Evolutionary conservation across 441 rosid species (phyloP), one percentile per base, ranked within the genome.

Genomic region (Populus hybrid): DNA sequence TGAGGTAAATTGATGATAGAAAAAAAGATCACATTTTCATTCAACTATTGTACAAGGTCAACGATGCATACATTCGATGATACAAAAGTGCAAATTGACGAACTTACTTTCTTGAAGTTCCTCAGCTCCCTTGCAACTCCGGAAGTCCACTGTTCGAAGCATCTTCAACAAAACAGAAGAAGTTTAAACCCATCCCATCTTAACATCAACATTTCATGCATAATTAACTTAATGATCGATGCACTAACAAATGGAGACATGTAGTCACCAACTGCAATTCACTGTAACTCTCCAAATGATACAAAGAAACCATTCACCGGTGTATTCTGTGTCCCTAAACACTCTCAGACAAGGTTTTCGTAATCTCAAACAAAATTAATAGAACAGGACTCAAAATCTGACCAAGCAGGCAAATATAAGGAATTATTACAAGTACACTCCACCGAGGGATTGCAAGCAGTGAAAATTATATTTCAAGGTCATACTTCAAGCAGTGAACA

Each of bases 101-200:
- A 82, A 61, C 97, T 88, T 87, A 95, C 98, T 84, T 80, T 89
- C 92, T 81, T 71, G 84, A 79, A 93, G 84, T 79, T 95, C 95
- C 20, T 75, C 74, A 64, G 97, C 90, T 38, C 88, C 98, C 77
- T 88, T 82, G 82, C 88, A 89, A 75, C 87, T 85, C 42, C 84
- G 91, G 35, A 92, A 93, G 72, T 95, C 93, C 70, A 88, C 89
- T 16, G 93, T 82, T 59, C 82, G 82, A 81, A 95, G 81, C 70
- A 89, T 84, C 98, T 93, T 71, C 81, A 84, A 71, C 23, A 75
- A 70, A 79, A 80, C 78, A 72, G 63, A 68, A 77, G 28, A 72
- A 32, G 38, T 40, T 77, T 23, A 77, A 75, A 26, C 35, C 26
- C 57, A 67, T 30, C 9, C 9, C 20, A 23, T 23, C 35, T 24